Conservation (phyloP, 208 protist species). For the Trypanosoma theileri region DNA sequence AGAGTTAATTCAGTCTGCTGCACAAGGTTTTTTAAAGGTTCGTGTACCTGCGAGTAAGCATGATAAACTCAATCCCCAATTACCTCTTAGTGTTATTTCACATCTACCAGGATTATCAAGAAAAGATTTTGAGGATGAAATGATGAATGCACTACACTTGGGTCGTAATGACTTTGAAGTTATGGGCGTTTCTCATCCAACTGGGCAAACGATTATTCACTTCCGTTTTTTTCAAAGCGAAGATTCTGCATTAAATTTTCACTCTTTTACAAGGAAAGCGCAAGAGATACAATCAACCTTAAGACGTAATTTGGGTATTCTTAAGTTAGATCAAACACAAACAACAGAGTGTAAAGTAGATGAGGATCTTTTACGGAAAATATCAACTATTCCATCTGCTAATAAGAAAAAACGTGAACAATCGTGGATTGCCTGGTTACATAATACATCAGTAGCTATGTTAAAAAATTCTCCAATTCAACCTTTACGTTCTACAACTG, state of each 20-base stretch:
- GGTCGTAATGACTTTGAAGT: conserved; percentile 57
- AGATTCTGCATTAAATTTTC: conserved; percentile 60
- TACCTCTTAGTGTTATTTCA: conserved; percentile 71
- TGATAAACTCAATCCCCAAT: conserved; percentile 64
- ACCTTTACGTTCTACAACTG: conserved; percentile 52
- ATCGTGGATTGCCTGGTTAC: conserved; percentile 88
- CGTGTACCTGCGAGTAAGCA: conserved; percentile 32
- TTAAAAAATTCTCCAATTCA: conserved; percentile 79
- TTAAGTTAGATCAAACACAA: conserved; percentile 73
- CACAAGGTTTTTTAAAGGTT: conserved; percentile 43
- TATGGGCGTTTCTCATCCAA: conserved; percentile 52
- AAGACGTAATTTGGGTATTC: conserved; percentile 75
- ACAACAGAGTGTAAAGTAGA: conserved; percentile 45
- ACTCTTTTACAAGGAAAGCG: conserved; percentile 75
- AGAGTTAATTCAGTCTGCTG: conserved; percentile 59
- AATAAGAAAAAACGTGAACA: conserved; percentile 87
- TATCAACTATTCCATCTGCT: conserved; percentile 64
- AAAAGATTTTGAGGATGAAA: conserved; percentile 79
- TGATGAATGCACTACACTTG: conserved; percentile 54
- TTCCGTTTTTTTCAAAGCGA: conserved; percentile 61
- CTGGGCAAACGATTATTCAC: conserved; percentile 75
- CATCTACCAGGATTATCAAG: conserved; percentile 70
- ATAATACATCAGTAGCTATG: conserved; percentile 74
- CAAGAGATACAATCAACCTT: conserved; percentile 81
- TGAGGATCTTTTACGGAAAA: conserved; percentile 51